Percentiles rank a stretch among this genome's conserved stretches.
These are phyloP conservation scores for Paxillus rubicundulus DNA, from an alignment of 768 basidiomycete species.

Conservation along the genomic window DNA sequence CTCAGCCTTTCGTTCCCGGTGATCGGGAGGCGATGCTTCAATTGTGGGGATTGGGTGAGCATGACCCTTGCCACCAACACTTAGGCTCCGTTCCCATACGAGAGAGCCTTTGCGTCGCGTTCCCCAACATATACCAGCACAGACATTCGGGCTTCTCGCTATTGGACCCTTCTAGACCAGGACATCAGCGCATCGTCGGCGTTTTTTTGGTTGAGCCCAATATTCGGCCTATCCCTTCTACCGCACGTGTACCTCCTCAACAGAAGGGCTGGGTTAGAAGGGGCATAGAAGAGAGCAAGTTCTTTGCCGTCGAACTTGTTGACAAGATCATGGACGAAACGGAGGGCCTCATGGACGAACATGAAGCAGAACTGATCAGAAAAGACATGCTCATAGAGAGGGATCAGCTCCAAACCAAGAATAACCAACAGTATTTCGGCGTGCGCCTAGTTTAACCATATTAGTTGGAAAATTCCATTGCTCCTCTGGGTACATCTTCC, in stretches of 20 bases:
- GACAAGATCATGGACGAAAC: conserved; percentile 38
- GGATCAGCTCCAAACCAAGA: conserved; percentile 37
- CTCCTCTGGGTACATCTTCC: neutral
- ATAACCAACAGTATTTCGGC: conserved; percentile 48
- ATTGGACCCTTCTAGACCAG: conserved; percentile 39
- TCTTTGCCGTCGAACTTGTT: conserved; percentile 36
- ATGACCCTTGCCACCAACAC: conserved; percentile 48
- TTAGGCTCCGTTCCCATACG: conserved; percentile 40
- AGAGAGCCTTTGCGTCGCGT: conserved; percentile 41
- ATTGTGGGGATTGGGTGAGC: conserved; percentile 49
- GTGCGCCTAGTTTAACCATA: conserved; percentile 27
- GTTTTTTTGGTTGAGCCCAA: conserved; percentile 53
- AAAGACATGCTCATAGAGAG: conserved; percentile 33
- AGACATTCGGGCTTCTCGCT: conserved; percentile 39
- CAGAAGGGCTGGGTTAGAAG: conserved; percentile 44
- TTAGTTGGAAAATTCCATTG: neutral
- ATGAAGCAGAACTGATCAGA: conserved; percentile 37
- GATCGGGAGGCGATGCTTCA: conserved; percentile 46
- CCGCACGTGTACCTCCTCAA: conserved; percentile 47
- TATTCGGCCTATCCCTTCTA: conserved; percentile 39
- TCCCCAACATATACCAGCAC: conserved; percentile 59
- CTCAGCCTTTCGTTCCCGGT: conserved; percentile 33
- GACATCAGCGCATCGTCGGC: conserved; percentile 41
- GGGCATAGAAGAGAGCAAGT: conserved; percentile 28
- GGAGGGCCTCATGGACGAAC: conserved; percentile 38